Base-by-base conservation (phyloP, 202 grass and related monocot species). In the Musa balbisiana region DNA sequence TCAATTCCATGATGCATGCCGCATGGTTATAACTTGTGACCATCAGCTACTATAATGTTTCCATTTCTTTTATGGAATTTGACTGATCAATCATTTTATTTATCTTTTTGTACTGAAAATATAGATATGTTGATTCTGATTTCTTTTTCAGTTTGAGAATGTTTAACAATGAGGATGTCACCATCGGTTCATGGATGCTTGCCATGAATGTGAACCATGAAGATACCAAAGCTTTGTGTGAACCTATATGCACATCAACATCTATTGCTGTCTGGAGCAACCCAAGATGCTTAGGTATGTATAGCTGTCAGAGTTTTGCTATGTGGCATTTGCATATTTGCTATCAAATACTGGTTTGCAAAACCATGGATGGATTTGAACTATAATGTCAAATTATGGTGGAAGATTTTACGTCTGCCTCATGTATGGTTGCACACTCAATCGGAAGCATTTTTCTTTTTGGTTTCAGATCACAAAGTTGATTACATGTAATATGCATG, bases 181-280 rank as follows among this genome's bases (percentile, higher is more conserved):
- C 91, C 2, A 19, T 99, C 62, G 91, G 91, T 49, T 91, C 95
- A 59, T 99, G 95, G 91, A 94, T 99, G 91, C 87, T 99, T 71
- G 67, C 91, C 73, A 87, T 99, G 87, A 99, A 99, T 87, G 91
- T 90, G 78, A 83, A 92, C 80, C 87, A 99, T 90, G 95, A 99
- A 85, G 89, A 99, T 87, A 90, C 76, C 65, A 86, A 73, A 72
- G 95, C 88, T 72, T 82, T 99, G 79, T 99, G 91, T 82, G 87
- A 91, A 75, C 71, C 91, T 9, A 63, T 65, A 26, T 99, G 95
- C 65, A 94, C 85, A n/a, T 71, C 88, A 43, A 88, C 75, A 72
- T 94, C 91, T 25, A 92, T 99, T 83, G 95, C 91, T 72, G 91
- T 94, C 54, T 92, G 94, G 94, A 83, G 85, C 73, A 89, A 78